A percentile compares a stretch with the other conserved stretches of the same genome.
These are phyloP conservation scores for Dendrobium huoshanense DNA, from an alignment of 106 monocot species.

Conservation along the genomic window DNA sequence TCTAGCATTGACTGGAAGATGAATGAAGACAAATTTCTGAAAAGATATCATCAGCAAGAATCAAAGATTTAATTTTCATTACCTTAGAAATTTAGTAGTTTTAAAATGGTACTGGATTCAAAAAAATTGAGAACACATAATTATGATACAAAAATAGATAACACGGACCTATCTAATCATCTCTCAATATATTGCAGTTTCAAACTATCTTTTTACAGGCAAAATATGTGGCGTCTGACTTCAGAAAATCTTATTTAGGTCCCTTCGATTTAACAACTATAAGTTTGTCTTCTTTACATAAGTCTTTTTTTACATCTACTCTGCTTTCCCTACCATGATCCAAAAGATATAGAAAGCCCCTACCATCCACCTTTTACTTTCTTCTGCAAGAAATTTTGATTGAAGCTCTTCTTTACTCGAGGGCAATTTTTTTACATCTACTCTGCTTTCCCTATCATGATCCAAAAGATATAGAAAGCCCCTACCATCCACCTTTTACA, in stretches of 20 bases:
- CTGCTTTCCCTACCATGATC: neutral
- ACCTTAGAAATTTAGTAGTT: neutral
- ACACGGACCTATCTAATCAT: neutral
- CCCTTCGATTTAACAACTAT: neutral
- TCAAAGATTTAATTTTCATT: neutral
- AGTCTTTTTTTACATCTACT: neutral
- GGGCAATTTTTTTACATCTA: neutral
- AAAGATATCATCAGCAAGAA: neutral
- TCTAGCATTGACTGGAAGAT: neutral
- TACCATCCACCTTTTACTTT: neutral
- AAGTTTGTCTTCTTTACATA: neutral
- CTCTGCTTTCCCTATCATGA: neutral
- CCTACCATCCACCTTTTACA: neutral
- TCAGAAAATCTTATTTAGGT: neutral
- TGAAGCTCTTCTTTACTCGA: no score
- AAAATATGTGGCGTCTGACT: neutral
- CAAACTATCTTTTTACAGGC: neutral
- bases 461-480: neutral
- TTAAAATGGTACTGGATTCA: neutral
- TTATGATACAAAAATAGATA: neutral
- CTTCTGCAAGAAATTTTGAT: no score
- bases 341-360: neutral
- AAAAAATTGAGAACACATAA: neutral
- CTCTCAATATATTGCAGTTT: neutral
- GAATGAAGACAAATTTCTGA: neutral